Conservation (phyloP, 2,329 filamentous ascomycete genomes). For the Paradendryphiella salina region DNA sequence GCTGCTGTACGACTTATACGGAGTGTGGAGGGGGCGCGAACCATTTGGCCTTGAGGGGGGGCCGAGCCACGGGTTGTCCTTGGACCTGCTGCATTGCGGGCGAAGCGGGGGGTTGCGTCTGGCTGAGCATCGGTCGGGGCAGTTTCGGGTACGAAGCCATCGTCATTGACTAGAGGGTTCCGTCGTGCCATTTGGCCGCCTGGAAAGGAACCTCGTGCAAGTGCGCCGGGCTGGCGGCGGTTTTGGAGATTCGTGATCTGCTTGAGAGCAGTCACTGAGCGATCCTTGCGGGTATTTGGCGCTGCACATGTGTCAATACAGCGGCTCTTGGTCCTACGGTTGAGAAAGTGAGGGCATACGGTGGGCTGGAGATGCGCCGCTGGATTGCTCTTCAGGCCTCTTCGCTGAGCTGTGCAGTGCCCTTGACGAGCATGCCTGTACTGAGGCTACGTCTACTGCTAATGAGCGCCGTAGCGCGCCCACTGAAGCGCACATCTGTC, state of each 20-base stretch:
- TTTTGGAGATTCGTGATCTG: conserved; percentile 32
- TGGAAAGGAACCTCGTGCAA: conserved; percentile 28
- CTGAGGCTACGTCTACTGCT: conserved; percentile 20
- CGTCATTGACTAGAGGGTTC: background rate
- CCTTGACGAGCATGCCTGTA: conserved; percentile 26
- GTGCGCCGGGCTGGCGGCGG: conserved; percentile 26
- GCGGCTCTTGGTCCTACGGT: background rate
- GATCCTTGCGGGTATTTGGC: conserved; percentile 29
- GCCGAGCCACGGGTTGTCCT: conserved; percentile 12
- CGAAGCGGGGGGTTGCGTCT: conserved; percentile 15
- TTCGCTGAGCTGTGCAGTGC: conserved; percentile 34
- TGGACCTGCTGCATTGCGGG: conserved; percentile 13
- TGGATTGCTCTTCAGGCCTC: conserved; percentile 30
- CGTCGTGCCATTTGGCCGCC: conserved; percentile 22
- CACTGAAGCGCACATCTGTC: conserved; percentile 42
- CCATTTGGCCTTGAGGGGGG: conserved; percentile 34
- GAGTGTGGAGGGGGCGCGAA: conserved; percentile 36
- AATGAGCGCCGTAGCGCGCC: conserved; percentile 35
- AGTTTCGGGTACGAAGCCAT: conserved; percentile 9
- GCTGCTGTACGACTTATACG: conserved; percentile 21
- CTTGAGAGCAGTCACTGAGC: conserved; percentile 30
- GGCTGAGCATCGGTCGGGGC: conserved; percentile 5
- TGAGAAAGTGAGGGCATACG: conserved; percentile 7
- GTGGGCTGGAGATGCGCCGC: conserved; percentile 18
- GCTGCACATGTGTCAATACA: conserved; percentile 17